Conservation (phyloP, 1,284 basidiomycete species). For the Tylopilus sp. region DNA sequence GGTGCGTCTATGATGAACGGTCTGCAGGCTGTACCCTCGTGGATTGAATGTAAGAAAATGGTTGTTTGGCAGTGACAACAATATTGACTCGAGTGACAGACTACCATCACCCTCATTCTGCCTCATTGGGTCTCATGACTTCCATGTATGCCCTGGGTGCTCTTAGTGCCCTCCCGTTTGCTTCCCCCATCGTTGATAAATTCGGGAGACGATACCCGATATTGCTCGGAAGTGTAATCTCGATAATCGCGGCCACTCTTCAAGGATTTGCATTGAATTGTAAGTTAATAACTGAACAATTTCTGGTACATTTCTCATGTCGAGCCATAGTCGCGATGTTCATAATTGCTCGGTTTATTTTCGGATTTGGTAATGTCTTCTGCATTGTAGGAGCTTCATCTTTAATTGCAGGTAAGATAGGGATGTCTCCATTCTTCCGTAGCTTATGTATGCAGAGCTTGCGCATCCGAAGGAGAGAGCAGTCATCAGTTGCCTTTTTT, state of each 20-base stretch:
- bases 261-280: constrained; percentile 21
- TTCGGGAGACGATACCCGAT: constrained; percentile 28
- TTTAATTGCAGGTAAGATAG: constrained; percentile 25
- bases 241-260: constrained; percentile 15
- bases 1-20: constrained; percentile 4
- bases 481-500: constrained; percentile 19
- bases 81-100: constrained; percentile 14
- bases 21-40: constrained; percentile 3
- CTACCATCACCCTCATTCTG: constrained; percentile 27
- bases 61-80: neutral
- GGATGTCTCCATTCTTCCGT: neutral
- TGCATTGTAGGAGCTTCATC: constrained; percentile 24
- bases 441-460: constrained; percentile 10
- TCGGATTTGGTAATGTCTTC: constrained; percentile 20
- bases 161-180: constrained; percentile 19
- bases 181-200: constrained; percentile 18
- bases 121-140: constrained; percentile 23
- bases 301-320: neutral
- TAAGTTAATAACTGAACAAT: neutral
- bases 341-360: constrained; percentile 27
- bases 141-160: constrained; percentile 24
- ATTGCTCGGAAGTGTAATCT: constrained; percentile 12
- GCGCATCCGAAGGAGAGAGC: constrained; percentile 33
- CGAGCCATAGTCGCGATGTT: constrained; percentile 23
- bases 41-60: neutral